phyloP scores from a whole-genome alignment of 208 protist species.

The Leishmania arabica region DNA sequence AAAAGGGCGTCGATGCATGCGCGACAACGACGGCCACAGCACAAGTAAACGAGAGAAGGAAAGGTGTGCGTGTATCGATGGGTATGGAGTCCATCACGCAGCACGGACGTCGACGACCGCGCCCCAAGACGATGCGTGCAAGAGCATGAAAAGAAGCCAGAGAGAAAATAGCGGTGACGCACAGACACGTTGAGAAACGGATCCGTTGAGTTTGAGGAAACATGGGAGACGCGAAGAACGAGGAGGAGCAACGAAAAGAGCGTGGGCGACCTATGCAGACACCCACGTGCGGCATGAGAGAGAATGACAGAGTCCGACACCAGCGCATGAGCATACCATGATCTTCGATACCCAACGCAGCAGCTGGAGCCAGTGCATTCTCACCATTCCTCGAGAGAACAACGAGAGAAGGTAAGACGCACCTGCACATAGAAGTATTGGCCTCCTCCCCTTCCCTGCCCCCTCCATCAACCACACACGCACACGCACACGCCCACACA shows the following conservation, averaged over 20 bases:
- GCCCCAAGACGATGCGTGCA: background rate
- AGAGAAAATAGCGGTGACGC: background rate
- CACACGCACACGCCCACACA: background rate
- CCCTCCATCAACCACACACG: background rate
- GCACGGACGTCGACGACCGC: background rate
- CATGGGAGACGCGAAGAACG: background rate
- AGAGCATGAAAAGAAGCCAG: background rate
- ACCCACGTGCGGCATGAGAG: background rate
- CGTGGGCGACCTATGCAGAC: background rate
- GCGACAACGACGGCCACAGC: background rate
- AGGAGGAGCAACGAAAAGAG: background rate
- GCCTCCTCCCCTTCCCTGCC: background rate
- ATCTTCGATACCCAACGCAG: background rate
- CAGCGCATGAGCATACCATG: background rate
- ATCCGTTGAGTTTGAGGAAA: background rate
- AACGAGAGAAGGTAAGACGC: background rate
- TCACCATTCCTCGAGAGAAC: background rate
- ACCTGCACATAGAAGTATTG: background rate
- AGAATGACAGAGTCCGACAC: background rate
- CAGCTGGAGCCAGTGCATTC: background rate
- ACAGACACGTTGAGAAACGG: background rate
- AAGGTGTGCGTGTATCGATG: background rate
- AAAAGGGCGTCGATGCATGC: background rate
- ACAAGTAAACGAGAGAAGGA: background rate
- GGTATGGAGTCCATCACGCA: background rate